These are phyloP conservation scores for Oxyria digyna DNA, from an alignment of 148 eudicot genomes.

Conservation along the genomic window DNA sequence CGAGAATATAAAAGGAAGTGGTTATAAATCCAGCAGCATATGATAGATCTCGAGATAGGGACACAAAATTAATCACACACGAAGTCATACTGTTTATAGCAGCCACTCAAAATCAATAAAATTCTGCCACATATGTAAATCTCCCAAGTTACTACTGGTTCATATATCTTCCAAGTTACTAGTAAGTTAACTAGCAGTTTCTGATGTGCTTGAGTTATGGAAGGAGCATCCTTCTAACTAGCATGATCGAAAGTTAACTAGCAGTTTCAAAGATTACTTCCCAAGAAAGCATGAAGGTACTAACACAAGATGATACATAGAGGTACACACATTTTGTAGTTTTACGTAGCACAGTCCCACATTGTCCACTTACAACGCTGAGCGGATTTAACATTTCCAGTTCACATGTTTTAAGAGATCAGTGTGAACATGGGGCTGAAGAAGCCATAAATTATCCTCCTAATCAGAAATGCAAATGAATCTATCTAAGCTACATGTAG, in stretches of 20 bases:
- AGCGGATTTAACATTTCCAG: not conserved
- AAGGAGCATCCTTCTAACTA: not conserved
- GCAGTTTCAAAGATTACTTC: not conserved
- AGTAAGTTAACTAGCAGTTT: no score
- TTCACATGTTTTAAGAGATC: not conserved
- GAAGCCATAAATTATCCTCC: not conserved
- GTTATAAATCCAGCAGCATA: not conserved
- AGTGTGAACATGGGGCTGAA: not conserved
- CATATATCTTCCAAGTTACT: not conserved
- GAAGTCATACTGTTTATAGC: not conserved
- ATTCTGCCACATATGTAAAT: no score
- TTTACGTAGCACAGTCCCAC: not conserved
- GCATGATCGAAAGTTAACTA: not conserved
- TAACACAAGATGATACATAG: not conserved
- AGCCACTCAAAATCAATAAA: not conserved
- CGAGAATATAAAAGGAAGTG: not conserved
- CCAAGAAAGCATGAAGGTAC: not conserved
- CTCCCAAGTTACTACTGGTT: no score
- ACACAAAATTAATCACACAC: not conserved
- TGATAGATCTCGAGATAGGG: not conserved
- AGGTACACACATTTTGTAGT: not conserved
- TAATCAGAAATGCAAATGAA: not conserved
- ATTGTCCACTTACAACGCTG: not conserved
- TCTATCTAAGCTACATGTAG: not conserved
- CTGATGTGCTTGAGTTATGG: not conserved